Evolutionary conservation across 306 rosid species (phyloP).

Genomic region (Cercis canadensis): DNA sequence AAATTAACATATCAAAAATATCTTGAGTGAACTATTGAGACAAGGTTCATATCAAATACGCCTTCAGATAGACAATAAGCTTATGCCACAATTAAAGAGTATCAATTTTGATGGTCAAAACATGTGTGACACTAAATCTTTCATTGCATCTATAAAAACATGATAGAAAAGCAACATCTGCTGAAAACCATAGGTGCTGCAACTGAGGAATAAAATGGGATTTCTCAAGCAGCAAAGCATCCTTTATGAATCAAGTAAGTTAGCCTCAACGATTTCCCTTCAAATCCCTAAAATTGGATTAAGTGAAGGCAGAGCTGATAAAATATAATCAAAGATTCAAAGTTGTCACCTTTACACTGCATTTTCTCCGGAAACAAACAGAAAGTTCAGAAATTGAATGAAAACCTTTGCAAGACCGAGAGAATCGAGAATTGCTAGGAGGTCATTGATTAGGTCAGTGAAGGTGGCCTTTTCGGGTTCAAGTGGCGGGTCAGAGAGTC

Average conservation of each 20-base stretch:
- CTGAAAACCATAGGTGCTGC: background rate
- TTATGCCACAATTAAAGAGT: background rate
- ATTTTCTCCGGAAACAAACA: background rate
- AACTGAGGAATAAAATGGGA: background rate
- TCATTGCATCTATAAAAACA: background rate
- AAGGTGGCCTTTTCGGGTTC: conserved; percentile 49
- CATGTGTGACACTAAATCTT: background rate
- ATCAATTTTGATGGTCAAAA: background rate
- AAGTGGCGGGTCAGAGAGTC: conserved; percentile 68
- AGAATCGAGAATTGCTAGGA: conserved; percentile 60
- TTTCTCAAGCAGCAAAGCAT: no score
- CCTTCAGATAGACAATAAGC: background rate
- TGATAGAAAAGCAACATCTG: background rate
- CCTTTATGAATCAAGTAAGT: background rate
- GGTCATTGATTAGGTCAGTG: conserved; percentile 48
- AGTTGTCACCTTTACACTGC: background rate
- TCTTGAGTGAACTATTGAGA: conserved; percentile 6
- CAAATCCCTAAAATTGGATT: background rate
- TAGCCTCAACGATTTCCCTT: background rate
- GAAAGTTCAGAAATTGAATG: background rate
- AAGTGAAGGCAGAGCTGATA: background rate
- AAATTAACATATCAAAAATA: background rate
- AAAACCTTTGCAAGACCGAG: conserved; percentile 62
- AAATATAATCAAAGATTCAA: background rate
- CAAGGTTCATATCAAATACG: no score